Evolutionary conservation across 345 rosid species (phyloP).

Genomic region (Euclidium syriacum): DNA sequence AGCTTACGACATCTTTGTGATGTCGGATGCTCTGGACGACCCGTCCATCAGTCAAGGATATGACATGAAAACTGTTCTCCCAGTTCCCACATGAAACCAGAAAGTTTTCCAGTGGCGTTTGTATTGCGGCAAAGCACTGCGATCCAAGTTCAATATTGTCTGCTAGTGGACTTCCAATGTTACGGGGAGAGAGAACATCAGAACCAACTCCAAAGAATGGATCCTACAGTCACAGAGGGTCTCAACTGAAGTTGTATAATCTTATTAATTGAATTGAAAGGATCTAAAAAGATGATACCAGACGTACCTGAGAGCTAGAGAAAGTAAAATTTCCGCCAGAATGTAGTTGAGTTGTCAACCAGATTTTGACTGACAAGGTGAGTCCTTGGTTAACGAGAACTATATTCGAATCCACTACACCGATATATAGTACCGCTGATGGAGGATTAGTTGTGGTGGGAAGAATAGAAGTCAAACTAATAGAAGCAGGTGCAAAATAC

Average conservation of each 20-base stretch:
- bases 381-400: slow-evolving; percentile 85
- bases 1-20: slow-evolving; percentile 94
- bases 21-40: slow-evolving; percentile 93
- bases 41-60: slow-evolving; percentile 83
- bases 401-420: slow-evolving; percentile 66
- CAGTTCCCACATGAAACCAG: slow-evolving; percentile 93
- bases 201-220: slow-evolving; percentile 94
- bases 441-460: slow-evolving; percentile 50
- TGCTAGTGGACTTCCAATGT: slow-evolving; percentile 80
- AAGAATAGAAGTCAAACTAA: slow-evolving; percentile 70
- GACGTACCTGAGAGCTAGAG: slow-evolving; percentile 78
- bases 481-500: slow-evolving; percentile 85
- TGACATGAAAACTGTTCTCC: slow-evolving; percentile 95
- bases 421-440: slow-evolving; percentile 68
- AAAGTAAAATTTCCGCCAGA: slow-evolving; percentile 95
- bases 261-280: neutral
- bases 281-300: neutral
- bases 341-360: slow-evolving; percentile 92
- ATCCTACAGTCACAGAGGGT: slow-evolving; percentile 49
- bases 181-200: slow-evolving; percentile 82
- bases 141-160: slow-evolving; percentile 78
- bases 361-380: slow-evolving; percentile 81
- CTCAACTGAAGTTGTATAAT: neutral
- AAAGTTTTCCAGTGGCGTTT: slow-evolving; percentile 67
- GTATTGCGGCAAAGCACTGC: slow-evolving; percentile 76